Evolutionary conservation across 176 grass and related monocot genomes (phyloP), one percentile per base, ranked within the genome.

Genomic region (Typha latifolia): DNA sequence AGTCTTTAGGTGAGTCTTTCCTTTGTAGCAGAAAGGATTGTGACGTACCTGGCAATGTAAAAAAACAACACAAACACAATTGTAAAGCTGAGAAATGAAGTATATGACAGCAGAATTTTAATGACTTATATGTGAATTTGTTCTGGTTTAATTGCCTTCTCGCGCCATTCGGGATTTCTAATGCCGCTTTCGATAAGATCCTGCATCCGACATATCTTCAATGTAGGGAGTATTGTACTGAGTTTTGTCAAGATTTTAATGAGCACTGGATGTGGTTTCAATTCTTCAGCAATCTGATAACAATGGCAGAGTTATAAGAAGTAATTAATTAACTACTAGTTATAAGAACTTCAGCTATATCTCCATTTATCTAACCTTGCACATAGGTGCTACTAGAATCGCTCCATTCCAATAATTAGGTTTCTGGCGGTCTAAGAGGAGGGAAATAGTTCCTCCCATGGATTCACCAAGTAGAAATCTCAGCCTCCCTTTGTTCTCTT

Each of bases 271-370:
- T 77, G 78, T 31, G 86, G 91, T 20, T 52, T 81, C 78, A 96
- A 80, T 48, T 82, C 84, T 72, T 96, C 91, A 48, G 86, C 61
- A 48, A 96, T 77, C 91, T 96, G 74, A 76, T 0, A 67, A 9
- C 43, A 62, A 62, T 14, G 37, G 2, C 31, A 11, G 10, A 69
- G 19, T 19, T 50, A 15, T 15, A 52, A 72, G 29, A 18, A 4
- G 31, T 4, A n/a, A 3, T 3, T 32, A 49, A 14, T 48, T 62
- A 77, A 15, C 62, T 51, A 20, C 69, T 32, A 24, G 47, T 37
- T 37, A 37, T 37, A 37, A 37, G 7, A 43, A 43, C 37, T 43
- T 43, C 1, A 43, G 37, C 37, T 43, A 43, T 43, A 43, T 43
- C 5, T 43, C 37, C 27, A 3, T 29, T 29, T 0, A 29, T 43